These are phyloP conservation scores for Naganishia liquefaciens DNA, from an alignment of 1,284 basidiomycete genomes.

Conservation along the genomic window DNA sequence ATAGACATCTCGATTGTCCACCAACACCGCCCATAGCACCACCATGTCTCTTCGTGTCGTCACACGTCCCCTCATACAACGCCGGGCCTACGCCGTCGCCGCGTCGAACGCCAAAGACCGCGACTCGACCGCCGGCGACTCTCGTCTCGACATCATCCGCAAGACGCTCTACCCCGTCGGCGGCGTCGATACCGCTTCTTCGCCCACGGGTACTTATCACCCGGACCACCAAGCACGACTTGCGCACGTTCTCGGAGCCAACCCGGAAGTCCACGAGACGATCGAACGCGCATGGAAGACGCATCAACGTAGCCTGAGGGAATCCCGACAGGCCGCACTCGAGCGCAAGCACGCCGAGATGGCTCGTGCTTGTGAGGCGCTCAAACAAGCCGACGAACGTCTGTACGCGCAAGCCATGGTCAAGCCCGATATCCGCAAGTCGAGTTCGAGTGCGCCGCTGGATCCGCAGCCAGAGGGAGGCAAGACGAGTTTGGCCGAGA, in stretches of 20 bases:
- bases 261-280: slow-evolving; percentile 80
- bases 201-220: slow-evolving; percentile 78
- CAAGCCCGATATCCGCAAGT: slow-evolving; percentile 69
- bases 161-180: slow-evolving; percentile 76
- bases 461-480: slow-evolving; percentile 61
- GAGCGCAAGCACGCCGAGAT: slow-evolving; percentile 73
- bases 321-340: slow-evolving; percentile 66
- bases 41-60: slow-evolving; percentile 7
- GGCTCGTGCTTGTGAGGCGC: slow-evolving; percentile 75
- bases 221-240: slow-evolving; percentile 70
- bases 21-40: background rate
- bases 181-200: slow-evolving; percentile 36
- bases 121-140: slow-evolving; percentile 55
- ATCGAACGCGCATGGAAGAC: slow-evolving; percentile 90
- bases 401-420: slow-evolving; percentile 75
- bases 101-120: slow-evolving; percentile 18
- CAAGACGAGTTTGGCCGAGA: slow-evolving; percentile 60
- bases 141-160: slow-evolving; percentile 70
- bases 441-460: slow-evolving; percentile 55
- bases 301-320: slow-evolving; percentile 71
- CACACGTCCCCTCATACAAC: background rate
- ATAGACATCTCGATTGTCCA: too few species aligned
- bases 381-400: slow-evolving; percentile 62
- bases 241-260: slow-evolving; percentile 62
- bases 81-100: slow-evolving; percentile 25